Evolutionary conservation across 1,284 basidiomycete genomes (phyloP).

Genomic region (Cystobasidium sp.): DNA sequence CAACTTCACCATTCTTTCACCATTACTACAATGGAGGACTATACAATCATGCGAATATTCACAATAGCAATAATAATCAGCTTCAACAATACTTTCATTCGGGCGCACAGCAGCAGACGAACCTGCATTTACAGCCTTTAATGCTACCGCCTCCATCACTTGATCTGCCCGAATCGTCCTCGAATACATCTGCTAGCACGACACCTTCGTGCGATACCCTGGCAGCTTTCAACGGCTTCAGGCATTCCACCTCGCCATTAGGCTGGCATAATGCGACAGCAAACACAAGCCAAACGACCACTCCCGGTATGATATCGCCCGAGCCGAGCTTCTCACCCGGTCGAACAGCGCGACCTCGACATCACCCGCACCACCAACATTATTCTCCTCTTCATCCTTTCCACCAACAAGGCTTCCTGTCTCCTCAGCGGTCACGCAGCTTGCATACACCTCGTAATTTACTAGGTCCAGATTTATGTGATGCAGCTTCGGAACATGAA

Average conservation of each 20-base stretch:
- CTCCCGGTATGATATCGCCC: slow-evolving; percentile 3
- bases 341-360: background rate
- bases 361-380: background rate
- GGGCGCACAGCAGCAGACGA: background rate
- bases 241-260: background rate
- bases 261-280: background rate
- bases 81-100: background rate
- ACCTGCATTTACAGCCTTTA: slow-evolving; percentile 19
- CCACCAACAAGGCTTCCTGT: slow-evolving; percentile 26
- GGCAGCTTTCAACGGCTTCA: slow-evolving; percentile 12
- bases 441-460: slow-evolving; percentile 1
- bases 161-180: slow-evolving; percentile 11
- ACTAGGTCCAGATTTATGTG: slow-evolving; percentile 11
- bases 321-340: background rate
- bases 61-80: background rate
- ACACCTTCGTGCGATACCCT: slow-evolving; percentile 12
- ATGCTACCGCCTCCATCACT: slow-evolving; percentile 33
- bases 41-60: background rate
- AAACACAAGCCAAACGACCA: slow-evolving; percentile 27
- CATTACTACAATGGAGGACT: background rate
- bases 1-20: slow-evolving; percentile 21
- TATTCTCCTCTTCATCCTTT: slow-evolving; percentile 31
- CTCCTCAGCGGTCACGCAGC: slow-evolving; percentile 6
- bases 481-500: background rate
- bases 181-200: background rate